Evolutionary conservation across 106 monocot genomes (phyloP).

Genomic region (Dendrobium officinale): DNA sequence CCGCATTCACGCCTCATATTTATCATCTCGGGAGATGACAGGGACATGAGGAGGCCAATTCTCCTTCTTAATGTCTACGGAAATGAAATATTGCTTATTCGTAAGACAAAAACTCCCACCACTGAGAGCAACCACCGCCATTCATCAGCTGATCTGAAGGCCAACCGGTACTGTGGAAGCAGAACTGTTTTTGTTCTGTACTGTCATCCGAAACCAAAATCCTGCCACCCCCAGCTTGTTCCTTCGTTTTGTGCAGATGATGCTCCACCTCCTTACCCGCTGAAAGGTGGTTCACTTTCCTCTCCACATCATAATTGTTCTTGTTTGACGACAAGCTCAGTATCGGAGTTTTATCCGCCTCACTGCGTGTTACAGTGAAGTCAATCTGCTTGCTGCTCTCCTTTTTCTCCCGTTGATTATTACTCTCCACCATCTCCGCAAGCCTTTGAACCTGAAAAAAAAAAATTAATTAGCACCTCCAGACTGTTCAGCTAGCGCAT

Average conservation of each 20-base stretch:
- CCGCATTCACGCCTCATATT: no score
- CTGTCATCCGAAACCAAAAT: neutral
- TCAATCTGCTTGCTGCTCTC: neutral
- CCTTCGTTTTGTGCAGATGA: neutral
- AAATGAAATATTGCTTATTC: neutral
- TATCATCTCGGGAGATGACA: no score
- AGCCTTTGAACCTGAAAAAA: neutral
- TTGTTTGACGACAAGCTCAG: neutral
- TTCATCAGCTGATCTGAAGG: neutral
- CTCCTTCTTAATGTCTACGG: no score
- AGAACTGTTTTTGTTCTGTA: neutral
- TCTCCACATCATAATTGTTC: neutral
- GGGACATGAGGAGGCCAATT: no score
- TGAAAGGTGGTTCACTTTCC: neutral
- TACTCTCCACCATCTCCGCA: neutral
- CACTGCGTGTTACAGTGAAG: neutral
- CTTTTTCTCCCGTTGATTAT: neutral
- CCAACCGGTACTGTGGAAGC: neutral
- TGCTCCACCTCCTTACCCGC: neutral
- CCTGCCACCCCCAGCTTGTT: neutral
- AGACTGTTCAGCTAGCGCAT: no score
- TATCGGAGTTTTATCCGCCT: neutral
- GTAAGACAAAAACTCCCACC: conserved; percentile 14
- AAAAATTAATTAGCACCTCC: no score
- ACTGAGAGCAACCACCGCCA: neutral